phyloP scores from a whole-genome alignment of 176 grass and related monocot species.

The Microstegium vimineum region DNA sequence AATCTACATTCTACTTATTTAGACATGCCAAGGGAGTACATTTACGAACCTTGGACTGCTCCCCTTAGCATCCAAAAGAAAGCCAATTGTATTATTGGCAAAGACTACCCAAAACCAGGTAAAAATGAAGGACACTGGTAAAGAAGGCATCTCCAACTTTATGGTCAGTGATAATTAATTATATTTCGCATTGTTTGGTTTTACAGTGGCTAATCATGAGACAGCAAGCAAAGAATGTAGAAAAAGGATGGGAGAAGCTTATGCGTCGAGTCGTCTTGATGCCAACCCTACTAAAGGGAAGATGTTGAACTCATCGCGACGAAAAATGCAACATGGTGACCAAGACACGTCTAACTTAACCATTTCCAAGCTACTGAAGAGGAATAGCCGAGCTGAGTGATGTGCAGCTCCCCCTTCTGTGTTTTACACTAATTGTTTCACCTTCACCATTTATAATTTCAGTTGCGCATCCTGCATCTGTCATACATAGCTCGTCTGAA shows the following conservation, averaged over 20 bases:
- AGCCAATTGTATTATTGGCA: constrained; percentile 78
- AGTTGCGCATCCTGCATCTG: background rate
- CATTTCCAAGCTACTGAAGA: constrained; percentile 19
- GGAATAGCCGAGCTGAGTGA: background rate
- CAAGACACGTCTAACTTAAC: constrained; percentile 9
- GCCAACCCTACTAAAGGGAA: constrained; percentile 13
- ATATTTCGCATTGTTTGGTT: background rate
- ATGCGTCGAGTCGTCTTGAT: constrained; percentile 22
- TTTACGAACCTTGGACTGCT: constrained; percentile 93
- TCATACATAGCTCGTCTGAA: background rate
- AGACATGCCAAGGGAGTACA: constrained; percentile 95
- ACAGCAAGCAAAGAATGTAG: constrained; percentile 77
- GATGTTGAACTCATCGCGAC: background rate
- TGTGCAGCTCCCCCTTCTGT: background rate
- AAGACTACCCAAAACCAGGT: constrained; percentile 91
- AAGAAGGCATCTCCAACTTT: background rate
- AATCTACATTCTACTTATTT: background rate
- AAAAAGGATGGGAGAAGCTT: constrained; percentile 72
- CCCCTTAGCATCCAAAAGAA: constrained; percentile 80
- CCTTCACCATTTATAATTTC: background rate
- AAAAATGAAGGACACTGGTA: background rate
- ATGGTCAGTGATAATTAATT: background rate
- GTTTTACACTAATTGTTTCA: background rate
- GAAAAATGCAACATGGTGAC: constrained; percentile 14
- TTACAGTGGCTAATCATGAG: constrained; percentile 75